These are phyloP conservation scores for Verbena officinalis DNA, from an alignment of 257 asterid species.

Conservation along the genomic window DNA sequence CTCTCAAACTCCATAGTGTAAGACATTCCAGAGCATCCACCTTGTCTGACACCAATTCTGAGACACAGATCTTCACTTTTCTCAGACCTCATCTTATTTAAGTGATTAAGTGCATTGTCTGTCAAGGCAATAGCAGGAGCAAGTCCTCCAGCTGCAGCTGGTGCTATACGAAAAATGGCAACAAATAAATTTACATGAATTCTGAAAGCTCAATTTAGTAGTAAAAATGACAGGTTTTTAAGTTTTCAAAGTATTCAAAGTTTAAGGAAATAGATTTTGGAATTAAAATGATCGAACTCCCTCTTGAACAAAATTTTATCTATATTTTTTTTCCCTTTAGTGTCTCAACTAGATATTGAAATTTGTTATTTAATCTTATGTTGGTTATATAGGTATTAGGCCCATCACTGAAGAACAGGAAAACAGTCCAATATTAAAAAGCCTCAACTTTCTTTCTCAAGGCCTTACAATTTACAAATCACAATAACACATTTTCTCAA, in stretches of 20 bases:
- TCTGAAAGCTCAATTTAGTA: not conserved
- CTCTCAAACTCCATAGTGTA: constrained; percentile 94
- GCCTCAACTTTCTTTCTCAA: constrained; percentile 1
- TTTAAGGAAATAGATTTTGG: not conserved
- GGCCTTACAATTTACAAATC: not conserved
- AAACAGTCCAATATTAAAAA: not conserved
- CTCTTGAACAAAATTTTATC: not conserved
- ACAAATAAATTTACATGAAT: constrained; percentile 8
- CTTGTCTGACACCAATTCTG: constrained; percentile 96
- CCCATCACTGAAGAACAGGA: not conserved
- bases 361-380: constrained; percentile 7
- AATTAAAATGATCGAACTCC: constrained; percentile 1
- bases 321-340: not conserved
- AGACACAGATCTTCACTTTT: constrained; percentile 68
- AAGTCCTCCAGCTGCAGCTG: constrained; percentile 59
- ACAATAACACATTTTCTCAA: not conserved
- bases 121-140: constrained; percentile 87
- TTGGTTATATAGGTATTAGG: not conserved
- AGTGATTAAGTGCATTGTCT: constrained; percentile 72
- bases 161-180: constrained; percentile 46
- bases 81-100: constrained; percentile 75
- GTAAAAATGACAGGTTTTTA: not conserved
- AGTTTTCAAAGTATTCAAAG: not conserved
- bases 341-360: constrained; percentile 3
- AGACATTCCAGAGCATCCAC: constrained; percentile 98